Base-by-base conservation (phyloP, 208 protist genomes). In the Porcisia deanei region DNA sequence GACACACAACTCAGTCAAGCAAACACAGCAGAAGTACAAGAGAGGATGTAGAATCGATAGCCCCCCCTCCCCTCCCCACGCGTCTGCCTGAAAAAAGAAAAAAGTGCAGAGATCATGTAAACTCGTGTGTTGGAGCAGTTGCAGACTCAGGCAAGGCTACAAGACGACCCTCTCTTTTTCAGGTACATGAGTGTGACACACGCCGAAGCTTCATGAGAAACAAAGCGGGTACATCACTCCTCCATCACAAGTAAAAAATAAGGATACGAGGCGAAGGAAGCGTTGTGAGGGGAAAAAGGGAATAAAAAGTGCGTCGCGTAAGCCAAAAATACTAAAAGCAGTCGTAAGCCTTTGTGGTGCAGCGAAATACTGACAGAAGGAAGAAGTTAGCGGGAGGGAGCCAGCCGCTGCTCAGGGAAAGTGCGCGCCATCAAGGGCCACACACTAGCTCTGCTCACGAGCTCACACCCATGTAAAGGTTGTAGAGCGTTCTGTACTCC, bases 401-500 rank as follows among this genome's bases (percentile, higher is more conserved):
- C 34, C 14, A 1, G 14, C 34, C 34, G 59, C 34, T 3, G 59
- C n/a, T 1, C 12, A 12, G 57, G 12, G 57, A 8, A 20, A 25
- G 12, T 22, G 57, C 25, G 57, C 57, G 12, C 25, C 61, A 30
- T 12, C 37, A 30, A 30, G 30, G 30, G 30, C 30, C 30, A 30
- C 30, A 30, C 30, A 30, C 30, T 39, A 30, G 18, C 6, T 20
- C 39, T 47, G 16, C 12, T 25, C 22, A 66, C 25, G 58, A 71
- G 43, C 54, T 72, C 8, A 58, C 18, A n/a, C 72, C 78, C 20
- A 43, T 85, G 76, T 91, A 95, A 16, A 92, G 76, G 47, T 95
- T 85, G 76, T 79, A 92, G 57, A 86, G 91, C 12, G 61, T 73
- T 67, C 81, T 92, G 82, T 93, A 94, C 75, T 93, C 88, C n/a